Evolutionary conservation across 2,329 filamentous ascomycete genomes (phyloP).

Genomic region (Diaporthe sp.): DNA sequence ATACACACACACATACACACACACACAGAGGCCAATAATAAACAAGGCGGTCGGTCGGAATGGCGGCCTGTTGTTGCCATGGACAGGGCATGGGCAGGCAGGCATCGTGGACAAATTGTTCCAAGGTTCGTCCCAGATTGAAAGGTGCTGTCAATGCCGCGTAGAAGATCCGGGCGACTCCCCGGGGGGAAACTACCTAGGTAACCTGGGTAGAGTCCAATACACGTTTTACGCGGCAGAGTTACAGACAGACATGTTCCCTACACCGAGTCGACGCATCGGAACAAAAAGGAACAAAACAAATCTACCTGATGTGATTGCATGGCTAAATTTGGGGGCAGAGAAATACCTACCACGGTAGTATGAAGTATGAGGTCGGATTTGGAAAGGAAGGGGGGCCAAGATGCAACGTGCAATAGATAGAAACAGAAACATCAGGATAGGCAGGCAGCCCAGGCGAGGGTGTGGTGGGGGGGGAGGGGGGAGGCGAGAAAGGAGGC

Average conservation of each 20-base stretch:
- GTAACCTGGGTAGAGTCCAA: too few relatives aligned
- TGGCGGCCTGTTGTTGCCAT: neutral
- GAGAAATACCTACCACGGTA: too few relatives aligned
- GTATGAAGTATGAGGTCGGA: neutral
- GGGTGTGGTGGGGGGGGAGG: neutral
- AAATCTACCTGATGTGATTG: neutral
- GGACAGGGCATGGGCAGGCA: neutral
- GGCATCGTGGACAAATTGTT: neutral
- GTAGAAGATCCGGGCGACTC: conserved; percentile 23
- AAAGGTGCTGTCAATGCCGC: neutral
- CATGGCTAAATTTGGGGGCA: neutral
- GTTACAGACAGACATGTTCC: conserved; percentile 29
- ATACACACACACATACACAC: neutral
- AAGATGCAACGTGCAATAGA: conserved; percentile 16
- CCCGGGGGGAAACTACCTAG: conserved; percentile 5
- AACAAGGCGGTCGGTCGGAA: conserved; percentile 19
- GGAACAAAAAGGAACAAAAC: neutral
- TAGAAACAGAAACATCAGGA: conserved; percentile 26
- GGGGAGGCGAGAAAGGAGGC: conserved; percentile 4
- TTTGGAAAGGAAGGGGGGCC: neutral
- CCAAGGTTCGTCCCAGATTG: conserved; percentile 20
- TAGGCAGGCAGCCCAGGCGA: neutral
- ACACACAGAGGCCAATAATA: neutral
- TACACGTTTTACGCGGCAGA: conserved; percentile 24
- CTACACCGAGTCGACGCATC: conserved; percentile 30